Evolutionary conservation across 106 monocot genomes (phyloP), one percentile per base, ranked within the genome.

Genomic region (Dendrobium nobile): DNA sequence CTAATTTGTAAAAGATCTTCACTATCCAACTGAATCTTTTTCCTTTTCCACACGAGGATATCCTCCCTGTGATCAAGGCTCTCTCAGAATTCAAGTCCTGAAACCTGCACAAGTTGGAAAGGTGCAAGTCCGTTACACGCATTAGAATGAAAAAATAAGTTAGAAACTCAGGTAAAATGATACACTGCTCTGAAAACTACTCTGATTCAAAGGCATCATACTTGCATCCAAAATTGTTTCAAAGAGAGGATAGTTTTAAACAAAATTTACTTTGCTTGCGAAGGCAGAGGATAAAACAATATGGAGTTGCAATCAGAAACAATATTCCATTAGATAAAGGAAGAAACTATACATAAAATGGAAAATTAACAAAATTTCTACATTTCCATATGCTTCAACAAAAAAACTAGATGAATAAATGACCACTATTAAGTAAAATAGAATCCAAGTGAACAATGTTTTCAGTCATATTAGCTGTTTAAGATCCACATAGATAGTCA

Each of bases 71-170:
- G 67, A 80, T 65, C n/a, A 77, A 6, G 6, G 84, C 81, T 59
- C 41, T 79, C 33, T 84, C 84, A 67, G 86, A 86, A 51, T 37
- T 84, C 77, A 84, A 89, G 58, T 86, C 86, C 45, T 82, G 81
- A 79, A 86, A 82, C 84, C 89, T 89, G 73, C 74, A 44, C 43
- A 74, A 13, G 42, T 20, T 28, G 74, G 43, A 43, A 37, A 70
- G 28, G 41, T n/a, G 43, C 19, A 74, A 74, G 20, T 28, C 9
- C 11, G 10, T 33, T 70, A 33, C 5, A 15, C 15, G 13, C 68
- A 0, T 13, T 15, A 70, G 70, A 9, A 70, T 16, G 16, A 70
- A 28, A 70, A 70, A 37, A 16, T 5, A 70, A 70, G 70, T 33
- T 70, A 33, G 11, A 70, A 70, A 70, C 70, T 37, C 10, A 70